Base-by-base conservation (phyloP, 495 filamentous ascomycete genomes). In the Lasiosphaeria miniovina region DNA sequence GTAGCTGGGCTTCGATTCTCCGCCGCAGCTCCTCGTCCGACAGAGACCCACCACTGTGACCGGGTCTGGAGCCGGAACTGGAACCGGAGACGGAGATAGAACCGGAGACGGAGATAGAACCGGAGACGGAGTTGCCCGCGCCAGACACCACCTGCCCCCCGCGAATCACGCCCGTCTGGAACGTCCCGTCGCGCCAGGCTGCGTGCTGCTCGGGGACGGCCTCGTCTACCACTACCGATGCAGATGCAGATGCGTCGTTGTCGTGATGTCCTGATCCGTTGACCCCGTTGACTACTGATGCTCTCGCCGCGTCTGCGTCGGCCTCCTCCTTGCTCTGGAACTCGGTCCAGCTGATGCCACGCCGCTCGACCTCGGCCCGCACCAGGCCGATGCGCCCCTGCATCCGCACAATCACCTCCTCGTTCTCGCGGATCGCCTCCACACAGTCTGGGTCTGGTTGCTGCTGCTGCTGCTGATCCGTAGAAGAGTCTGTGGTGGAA, bases 381-480 rank as follows among this genome's bases (percentile, higher is more conserved):
- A 96, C 70, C 49, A 93, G 67, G 49, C 60, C 70, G 63, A 96
- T 82, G 65, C 92, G 78, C 75, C 85, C 84, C 52, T 83, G 76
- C 87, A 93, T 93, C 52, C 89, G 79, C 43, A 59, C 72, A 40
- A 93, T 85, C 49, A 96, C 90, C 5, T 74, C 73, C 62, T 88
- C 79, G 71, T 96, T 96, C 75, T 96, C 92, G 45, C 41, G 65
- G 72, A 87, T 87, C 36, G 90, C 79, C 69, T 93, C 86, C 54
- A 75, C 67, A 73, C 88, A 90, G 65, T 87, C 86, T 17, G 71
- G 68, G 65, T 92, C 87, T 1, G 80, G 82, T 58, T 83, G 52
- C 4, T 36, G 17, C 8, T 54, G 55, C 0, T 80, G 81, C 58
- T 82, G 49, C 8, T 24, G 14, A 9, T 49, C 24, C 34, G 55